These are phyloP conservation scores for sorghum (Sorghum bicolor) DNA, from an alignment of 176 grass and related monocot genomes.

Conservation along the genomic window Sorghum_bicolor_NCBIv3 NC_012873.2:53295501-53296000, in stretches of 20 bases:
- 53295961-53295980: no score
- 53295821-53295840: background rate
- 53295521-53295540: background rate
- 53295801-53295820: background rate
- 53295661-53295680: no score
- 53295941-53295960: background rate
- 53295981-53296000: no score
- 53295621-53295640: background rate
- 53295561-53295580: background rate
- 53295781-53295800: background rate
- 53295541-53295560: background rate
- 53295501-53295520: background rate
- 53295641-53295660: background rate
- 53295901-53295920: background rate
- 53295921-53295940: background rate
- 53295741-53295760: background rate
- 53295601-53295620: background rate
- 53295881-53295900: background rate
- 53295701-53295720: background rate
- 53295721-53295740: background rate
- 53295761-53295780: background rate
- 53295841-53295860: background rate
- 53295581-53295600: background rate
- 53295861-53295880: background rate
- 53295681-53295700: background rate